Evolutionary conservation across 1,284 basidiomycete species (phyloP), one percentile per base, ranked within the genome.

Genomic region (Irpex lacteus): DNA sequence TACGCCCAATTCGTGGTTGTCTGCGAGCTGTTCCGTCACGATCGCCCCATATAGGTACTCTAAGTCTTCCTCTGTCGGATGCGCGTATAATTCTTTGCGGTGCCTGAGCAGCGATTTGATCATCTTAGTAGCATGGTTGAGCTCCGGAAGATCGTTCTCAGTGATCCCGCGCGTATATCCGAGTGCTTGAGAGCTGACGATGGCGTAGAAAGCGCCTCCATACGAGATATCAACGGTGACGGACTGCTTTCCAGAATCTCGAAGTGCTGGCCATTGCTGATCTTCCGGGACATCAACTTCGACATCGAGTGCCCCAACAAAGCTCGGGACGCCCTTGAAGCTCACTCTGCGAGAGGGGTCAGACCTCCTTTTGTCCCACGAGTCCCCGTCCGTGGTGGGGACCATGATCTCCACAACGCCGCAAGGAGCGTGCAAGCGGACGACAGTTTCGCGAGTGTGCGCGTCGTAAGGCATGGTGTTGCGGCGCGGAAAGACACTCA

Each of bases 121-220:
- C 19, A 61, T 67, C 60, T 63, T 68, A 53, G 76, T 75, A 50
- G 77, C 76, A 52, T 70, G 61, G 60, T 75, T 72, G 55, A 81
- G 66, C 49, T 74, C 72, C 53, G 69, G 67, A 26, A 76, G 53
- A 47, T 67, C 63, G 4, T 61, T 66, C 13, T 64, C 69, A 6
- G 65, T 52, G 8, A 76, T 65, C 21, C 70, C 68, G 18, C 69
- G 62, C 4, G 64, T 58, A 61, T 79, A 77, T 1, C 79, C 79
- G 11, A 81, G 72, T 59, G 73, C 73, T 21, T 65, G 58, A 7
- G 50, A 52, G 5, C 71, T 67, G 47, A 80, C 76, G 54, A 78
- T 71, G 4, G 74, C 79, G 66, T 82, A 82, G 69, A 78, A 80
- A 11, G 80, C 80, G 4, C 80, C 80, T 44, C 80, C 80, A 58